These are phyloP conservation scores for Euphrasia arctica DNA, from an alignment of 305 asterid genomes.

Conservation along the genomic window DNA sequence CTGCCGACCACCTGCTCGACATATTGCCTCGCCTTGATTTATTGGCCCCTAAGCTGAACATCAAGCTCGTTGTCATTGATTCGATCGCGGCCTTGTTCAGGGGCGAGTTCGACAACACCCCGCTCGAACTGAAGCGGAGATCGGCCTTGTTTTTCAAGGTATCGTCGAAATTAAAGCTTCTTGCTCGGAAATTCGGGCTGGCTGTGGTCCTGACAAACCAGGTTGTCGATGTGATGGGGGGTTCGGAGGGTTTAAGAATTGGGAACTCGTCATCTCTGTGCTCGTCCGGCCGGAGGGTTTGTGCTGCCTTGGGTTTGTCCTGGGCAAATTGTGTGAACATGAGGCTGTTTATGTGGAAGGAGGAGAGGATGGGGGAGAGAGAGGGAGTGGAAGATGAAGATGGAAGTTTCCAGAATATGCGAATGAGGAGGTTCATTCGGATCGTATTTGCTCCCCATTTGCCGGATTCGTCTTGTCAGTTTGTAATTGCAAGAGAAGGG, in stretches of 20 bases:
- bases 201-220: constrained; percentile 79
- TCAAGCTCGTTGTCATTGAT: constrained; percentile 66
- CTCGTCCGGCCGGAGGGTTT: constrained; percentile 72
- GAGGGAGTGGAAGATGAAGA: constrained; percentile 34
- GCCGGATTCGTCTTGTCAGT: constrained; percentile 66
- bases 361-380: constrained; percentile 51
- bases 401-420: constrained; percentile 21
- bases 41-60: constrained; percentile 38
- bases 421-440: constrained; percentile 53
- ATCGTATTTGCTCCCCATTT: constrained; percentile 83
- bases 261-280: constrained; percentile 51
- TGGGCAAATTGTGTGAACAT: constrained; percentile 93
- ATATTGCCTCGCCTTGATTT: constrained; percentile 60
- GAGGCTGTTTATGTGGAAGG: constrained; percentile 69
- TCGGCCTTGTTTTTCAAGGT: constrained; percentile 71
- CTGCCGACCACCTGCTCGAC: constrained; percentile 85
- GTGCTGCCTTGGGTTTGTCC: constrained; percentile 78
- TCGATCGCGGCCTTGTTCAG: constrained; percentile 82
- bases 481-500: constrained; percentile 63
- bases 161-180: constrained; percentile 57
- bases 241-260: constrained; percentile 44
- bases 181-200: constrained; percentile 53
- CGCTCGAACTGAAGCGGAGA: constrained; percentile 57
- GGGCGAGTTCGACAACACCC: constrained; percentile 68
- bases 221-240: constrained; percentile 68